phyloP scores from a whole-genome alignment of 2,329 filamentous ascomycete genomes.

The Tolypocladium ovalisporum region DNA sequence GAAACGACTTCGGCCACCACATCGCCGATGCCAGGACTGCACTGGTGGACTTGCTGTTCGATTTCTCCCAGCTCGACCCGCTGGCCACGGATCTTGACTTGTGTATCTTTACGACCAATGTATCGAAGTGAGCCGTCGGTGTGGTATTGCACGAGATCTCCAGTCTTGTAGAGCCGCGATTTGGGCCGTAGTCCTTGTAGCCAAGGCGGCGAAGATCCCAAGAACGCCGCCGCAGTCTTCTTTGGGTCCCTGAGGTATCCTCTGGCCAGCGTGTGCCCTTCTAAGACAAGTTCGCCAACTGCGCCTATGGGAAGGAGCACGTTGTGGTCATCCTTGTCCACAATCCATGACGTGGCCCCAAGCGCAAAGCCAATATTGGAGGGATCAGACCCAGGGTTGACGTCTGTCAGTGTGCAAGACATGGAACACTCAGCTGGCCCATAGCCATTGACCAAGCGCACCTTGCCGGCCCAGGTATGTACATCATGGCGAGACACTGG shows the following conservation, averaged over 20 bases:
- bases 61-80: constrained; percentile 36
- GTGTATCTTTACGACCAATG: constrained; percentile 43
- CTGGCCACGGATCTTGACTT: constrained; percentile 50
- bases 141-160: constrained; percentile 34
- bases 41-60: constrained; percentile 7
- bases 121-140: constrained; percentile 29
- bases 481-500: constrained; percentile 1
- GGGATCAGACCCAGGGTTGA: not conserved
- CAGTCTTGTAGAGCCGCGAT: constrained; percentile 31
- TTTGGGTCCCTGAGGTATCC: constrained; percentile 36
- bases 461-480: not conserved
- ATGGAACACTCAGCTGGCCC: constrained; percentile 4
- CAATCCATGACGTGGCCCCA: constrained; percentile 15
- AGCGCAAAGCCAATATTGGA: not conserved
- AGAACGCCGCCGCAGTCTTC: constrained; percentile 31
- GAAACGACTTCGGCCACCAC: constrained; percentile 1
- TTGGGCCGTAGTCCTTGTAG: not conserved
- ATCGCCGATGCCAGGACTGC: not conserved
- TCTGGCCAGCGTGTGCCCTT: constrained; percentile 32
- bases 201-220: constrained; percentile 26
- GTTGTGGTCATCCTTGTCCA: constrained; percentile 15
- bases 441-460: constrained; percentile 2
- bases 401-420: constrained; percentile 1
- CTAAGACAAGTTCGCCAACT: constrained; percentile 25
- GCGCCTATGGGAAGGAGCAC: constrained; percentile 17